Evolutionary conservation across 1,284 basidiomycete species (phyloP), one percentile per base, ranked within the genome.

Genomic region (Leccinum pachyderme): DNA sequence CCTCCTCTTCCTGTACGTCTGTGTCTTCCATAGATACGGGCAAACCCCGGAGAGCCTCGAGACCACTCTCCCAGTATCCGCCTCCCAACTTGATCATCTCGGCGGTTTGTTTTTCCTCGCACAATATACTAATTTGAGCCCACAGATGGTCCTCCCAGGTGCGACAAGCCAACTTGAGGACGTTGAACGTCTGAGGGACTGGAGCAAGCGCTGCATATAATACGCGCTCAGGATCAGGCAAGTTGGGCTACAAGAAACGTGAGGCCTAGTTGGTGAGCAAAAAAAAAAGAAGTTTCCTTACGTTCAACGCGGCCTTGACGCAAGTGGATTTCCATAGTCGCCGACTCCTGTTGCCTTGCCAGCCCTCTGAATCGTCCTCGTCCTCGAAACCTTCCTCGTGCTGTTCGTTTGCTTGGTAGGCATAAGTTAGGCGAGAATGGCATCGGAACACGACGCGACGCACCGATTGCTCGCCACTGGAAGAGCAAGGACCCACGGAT

Each of bases 121-220:
- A 89, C 31, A 93, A 78, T 46, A 94, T 80, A 63, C 88, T 89
- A 55, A 96, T 79, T 61, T 93, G 87, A 1, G 92, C 93, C 97
- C 96, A 99, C 0, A 98, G 78, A 61, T 94, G 86, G 67, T 99
- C 96, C 68, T 95, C 90, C 95, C 95, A 99, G 27, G 87, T 89
- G 33, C 86, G 76, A 66, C 93, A 95, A 4, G 91, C 87, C 0
- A 86, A 81, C 63, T 82, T 83, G 9, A 98, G 85, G 7, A 93
- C 80, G 6, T 77, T 77, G 0, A 91, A 82, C 5, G 96, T 94
- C 60, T 84, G 79, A 4, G 82, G 78, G 0, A 85, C 83, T 4
- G 95, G 95, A 0, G 88, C 87, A 7, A 99, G 81, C 0, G 93
- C 86, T 0, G 95, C 95, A 63, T 95, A 96, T 0, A 98, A 74